These are phyloP conservation scores for Bertia moriformis DNA, from an alignment of 2,329 filamentous ascomycete genomes.

Conservation along the genomic window DNA sequence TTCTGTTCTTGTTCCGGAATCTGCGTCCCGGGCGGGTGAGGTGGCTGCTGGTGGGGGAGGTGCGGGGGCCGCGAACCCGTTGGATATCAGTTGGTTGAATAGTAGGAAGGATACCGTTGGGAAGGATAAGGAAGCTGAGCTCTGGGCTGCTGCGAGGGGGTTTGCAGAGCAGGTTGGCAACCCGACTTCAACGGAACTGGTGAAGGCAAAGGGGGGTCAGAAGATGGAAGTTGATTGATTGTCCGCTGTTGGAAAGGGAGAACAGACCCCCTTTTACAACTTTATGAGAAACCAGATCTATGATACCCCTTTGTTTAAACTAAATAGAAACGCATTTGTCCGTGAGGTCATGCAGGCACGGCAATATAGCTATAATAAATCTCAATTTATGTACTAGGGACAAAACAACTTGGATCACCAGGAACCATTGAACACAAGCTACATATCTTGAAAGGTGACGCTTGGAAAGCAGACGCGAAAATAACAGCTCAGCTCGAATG, in stretches of 20 bases:
- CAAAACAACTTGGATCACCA: too few relatives aligned
- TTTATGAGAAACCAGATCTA: too few relatives aligned
- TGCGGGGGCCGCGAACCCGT: constrained; percentile 17
- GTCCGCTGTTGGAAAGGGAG: background rate
- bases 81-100: constrained; percentile 51
- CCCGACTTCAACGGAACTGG: constrained; percentile 3
- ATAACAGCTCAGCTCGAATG: too few relatives aligned
- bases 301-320: too few relatives aligned
- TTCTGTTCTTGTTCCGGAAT: constrained; percentile 29
- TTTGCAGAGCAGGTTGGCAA: constrained; percentile 23
- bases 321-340: too few relatives aligned
- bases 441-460: too few relatives aligned
- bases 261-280: too few relatives aligned
- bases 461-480: too few relatives aligned
- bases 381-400: too few relatives aligned
- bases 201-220: constrained; percentile 7
- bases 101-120: constrained; percentile 42
- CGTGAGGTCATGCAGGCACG: too few relatives aligned
- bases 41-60: constrained; percentile 8
- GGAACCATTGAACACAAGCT: too few relatives aligned
- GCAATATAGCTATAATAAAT: too few relatives aligned
- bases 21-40: constrained; percentile 14
- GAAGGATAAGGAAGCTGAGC: constrained; percentile 39
- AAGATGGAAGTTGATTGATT: constrained; percentile 21
- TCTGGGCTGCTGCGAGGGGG: constrained; percentile 34